These are phyloP conservation scores for Russula griseocarnosa DNA, from an alignment of 768 basidiomycete genomes.

Conservation along the genomic window DNA sequence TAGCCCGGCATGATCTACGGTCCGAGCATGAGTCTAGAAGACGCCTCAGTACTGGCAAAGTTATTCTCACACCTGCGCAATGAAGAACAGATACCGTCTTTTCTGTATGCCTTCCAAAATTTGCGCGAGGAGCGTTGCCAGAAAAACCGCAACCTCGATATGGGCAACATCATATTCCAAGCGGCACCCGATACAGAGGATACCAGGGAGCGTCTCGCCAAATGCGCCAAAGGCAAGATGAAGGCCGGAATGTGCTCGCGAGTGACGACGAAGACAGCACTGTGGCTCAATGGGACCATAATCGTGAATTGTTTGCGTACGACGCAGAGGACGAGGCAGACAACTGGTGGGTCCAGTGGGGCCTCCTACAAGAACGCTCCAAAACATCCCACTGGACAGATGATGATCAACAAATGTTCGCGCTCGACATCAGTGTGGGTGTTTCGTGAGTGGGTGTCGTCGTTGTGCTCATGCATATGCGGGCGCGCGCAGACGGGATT, in stretches of 20 bases:
- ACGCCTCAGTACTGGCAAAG: constrained; percentile 40
- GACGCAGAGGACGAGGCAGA: constrained; percentile 39
- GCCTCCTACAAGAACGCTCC: constrained; percentile 29
- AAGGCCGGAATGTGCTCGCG: constrained; percentile 29
- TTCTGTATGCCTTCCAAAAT: constrained; percentile 38
- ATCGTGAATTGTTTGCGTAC: constrained; percentile 35
- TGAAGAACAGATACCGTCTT: constrained; percentile 34
- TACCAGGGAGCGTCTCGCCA: constrained; percentile 31
- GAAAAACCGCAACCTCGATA: constrained; percentile 28
- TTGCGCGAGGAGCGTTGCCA: constrained; percentile 34
- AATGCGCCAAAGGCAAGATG: constrained; percentile 29
- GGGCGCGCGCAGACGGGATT: not conserved
- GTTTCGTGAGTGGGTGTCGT: not conserved
- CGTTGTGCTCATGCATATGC: not conserved
- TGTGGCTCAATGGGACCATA: constrained; percentile 34
- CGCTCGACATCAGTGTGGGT: constrained; percentile 18
- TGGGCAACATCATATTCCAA: constrained; percentile 28
- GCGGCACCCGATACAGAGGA: constrained; percentile 28
- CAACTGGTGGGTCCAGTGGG: constrained; percentile 40
- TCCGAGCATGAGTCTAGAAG: constrained; percentile 39
- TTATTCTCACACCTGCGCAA: constrained; percentile 38
- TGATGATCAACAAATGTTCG: constrained; percentile 7
- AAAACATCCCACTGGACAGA: constrained; percentile 11
- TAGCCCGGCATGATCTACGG: constrained; percentile 37
- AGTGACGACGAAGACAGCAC: constrained; percentile 30